These are phyloP conservation scores for Globisporangium echinulatum DNA, from an alignment of 352 stramenopile genomes.

Conservation along the genomic window DNA sequence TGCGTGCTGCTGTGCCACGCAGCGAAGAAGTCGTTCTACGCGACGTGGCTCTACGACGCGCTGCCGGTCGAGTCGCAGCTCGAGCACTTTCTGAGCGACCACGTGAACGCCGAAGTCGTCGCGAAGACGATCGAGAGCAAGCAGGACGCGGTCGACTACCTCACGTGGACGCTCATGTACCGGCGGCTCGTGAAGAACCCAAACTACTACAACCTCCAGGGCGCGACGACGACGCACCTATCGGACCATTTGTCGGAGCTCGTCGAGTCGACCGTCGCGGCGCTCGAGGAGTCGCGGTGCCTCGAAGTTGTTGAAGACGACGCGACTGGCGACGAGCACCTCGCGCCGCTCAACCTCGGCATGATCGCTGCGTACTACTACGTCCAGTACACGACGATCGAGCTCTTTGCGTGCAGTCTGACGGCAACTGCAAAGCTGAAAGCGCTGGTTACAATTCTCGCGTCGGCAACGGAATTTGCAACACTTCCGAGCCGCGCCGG, in stretches of 20 bases:
- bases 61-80: slow-evolving; percentile 99
- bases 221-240: slow-evolving; percentile 88
- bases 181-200: slow-evolving; percentile 98
- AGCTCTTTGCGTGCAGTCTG: slow-evolving; percentile 97
- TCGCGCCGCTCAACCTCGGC: slow-evolving; percentile 96
- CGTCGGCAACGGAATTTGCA: slow-evolving; percentile 94
- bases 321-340: slow-evolving; percentile 84
- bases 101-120: slow-evolving; percentile 99
- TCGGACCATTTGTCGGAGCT: slow-evolving; percentile 99
- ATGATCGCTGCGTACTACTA: slow-evolving; percentile 99
- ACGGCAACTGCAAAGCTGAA: slow-evolving; percentile 96
- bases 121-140: slow-evolving; percentile 98
- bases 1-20: slow-evolving; percentile 96
- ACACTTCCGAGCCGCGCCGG: slow-evolving; percentile 90
- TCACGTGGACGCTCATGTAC: slow-evolving; percentile 99
- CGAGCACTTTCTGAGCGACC: slow-evolving; percentile 97
- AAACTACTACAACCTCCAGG: slow-evolving; percentile 99
- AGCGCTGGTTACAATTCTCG: slow-evolving; percentile 95
- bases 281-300: slow-evolving; percentile 96
- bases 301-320: slow-evolving; percentile 93
- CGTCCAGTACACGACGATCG: slow-evolving; percentile 98
- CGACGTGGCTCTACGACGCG: slow-evolving; percentile 98
- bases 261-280: slow-evolving; percentile 95
- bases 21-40: slow-evolving; percentile 98
- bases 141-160: slow-evolving; percentile 98